These are phyloP conservation scores for Synchytrium microbalum DNA, from an alignment of 371 early-diverging fungal genomes.

Conservation along the genomic window DNA sequence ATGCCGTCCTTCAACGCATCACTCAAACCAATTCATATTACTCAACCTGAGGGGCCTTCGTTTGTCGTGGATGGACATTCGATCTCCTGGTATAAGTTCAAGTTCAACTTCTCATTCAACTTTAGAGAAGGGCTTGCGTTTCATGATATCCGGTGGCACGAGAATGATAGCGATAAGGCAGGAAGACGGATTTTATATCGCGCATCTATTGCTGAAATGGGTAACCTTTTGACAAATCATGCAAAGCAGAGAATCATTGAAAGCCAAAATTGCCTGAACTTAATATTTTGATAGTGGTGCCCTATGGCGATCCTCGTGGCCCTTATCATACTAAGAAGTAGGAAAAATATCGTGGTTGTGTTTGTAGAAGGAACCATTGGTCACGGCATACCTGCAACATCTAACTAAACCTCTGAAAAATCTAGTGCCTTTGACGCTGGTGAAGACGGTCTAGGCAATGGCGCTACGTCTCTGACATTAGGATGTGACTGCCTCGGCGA, in stretches of 20 bases:
- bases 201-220: too few species aligned
- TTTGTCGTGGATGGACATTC: conserved; percentile 42
- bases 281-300: conserved; percentile 52
- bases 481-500: conserved; percentile 47
- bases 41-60: conserved; percentile 47
- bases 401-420: too few species aligned
- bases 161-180: too few species aligned
- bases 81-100: conserved; percentile 53
- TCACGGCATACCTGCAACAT: too few species aligned
- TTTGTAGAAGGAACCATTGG: too few species aligned
- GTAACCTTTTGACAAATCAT: too few species aligned
- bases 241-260: too few species aligned
- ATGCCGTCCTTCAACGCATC: conserved; percentile 25
- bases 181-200: too few species aligned
- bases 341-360: too few species aligned
- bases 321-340: conserved; percentile 41
- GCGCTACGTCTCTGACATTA: conserved; percentile 39
- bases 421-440: conserved; percentile 51
- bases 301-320: conserved; percentile 41
- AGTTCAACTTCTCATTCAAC: conserved; percentile 41
- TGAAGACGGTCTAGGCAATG: conserved; percentile 45
- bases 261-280: too few species aligned
- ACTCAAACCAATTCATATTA: conserved; percentile 44
- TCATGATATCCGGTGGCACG: conserved; percentile 43
- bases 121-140: conserved; percentile 49